Percentiles rank a stretch among this genome's conserved stretches.
Conservation (phyloP, 2,329 filamentous ascomycete species). For the Diaporthe amygdali region DNA sequence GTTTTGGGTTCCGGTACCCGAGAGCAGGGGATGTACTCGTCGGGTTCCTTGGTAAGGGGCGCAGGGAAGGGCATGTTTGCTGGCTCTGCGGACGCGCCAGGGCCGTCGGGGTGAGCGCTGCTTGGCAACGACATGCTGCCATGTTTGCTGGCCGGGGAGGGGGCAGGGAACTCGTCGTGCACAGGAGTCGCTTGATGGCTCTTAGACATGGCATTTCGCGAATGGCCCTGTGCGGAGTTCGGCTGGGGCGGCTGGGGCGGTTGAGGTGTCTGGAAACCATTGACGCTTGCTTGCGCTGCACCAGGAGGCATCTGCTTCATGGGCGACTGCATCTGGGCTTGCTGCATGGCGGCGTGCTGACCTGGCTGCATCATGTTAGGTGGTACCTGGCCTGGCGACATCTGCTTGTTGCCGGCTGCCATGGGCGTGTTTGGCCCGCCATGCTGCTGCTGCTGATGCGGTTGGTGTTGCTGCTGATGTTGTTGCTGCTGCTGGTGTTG, state of each 20-base stretch:
- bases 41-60: conserved; percentile 49
- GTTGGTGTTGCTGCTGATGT: conserved; percentile 41
- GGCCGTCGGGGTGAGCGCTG: conserved; percentile 36
- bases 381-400: conserved; percentile 44
- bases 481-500: conserved; percentile 41
- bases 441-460: conserved; percentile 37
- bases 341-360: conserved; percentile 47
- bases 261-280: conserved; percentile 54
- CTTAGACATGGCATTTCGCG: conserved; percentile 57
- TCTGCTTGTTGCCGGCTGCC: conserved; percentile 47
- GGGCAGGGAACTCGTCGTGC: conserved; percentile 46
- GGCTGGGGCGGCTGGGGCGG: conserved; percentile 48
- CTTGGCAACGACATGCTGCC: conserved; percentile 49
- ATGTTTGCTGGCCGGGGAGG: conserved; percentile 51
- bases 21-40: conserved; percentile 61
- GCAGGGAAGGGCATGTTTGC: conserved; percentile 35
- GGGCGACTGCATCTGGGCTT: conserved; percentile 45
- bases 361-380: conserved; percentile 46
- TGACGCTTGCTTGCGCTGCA: conserved; percentile 50
- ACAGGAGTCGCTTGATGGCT: conserved; percentile 52
- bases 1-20: conserved; percentile 35
- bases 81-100: conserved; percentile 29
- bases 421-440: conserved; percentile 35
- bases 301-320: conserved; percentile 53
- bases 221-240: conserved; percentile 48